Conservation (phyloP, 768 basidiomycete species). For the Atractiella rhizophila region DNA sequence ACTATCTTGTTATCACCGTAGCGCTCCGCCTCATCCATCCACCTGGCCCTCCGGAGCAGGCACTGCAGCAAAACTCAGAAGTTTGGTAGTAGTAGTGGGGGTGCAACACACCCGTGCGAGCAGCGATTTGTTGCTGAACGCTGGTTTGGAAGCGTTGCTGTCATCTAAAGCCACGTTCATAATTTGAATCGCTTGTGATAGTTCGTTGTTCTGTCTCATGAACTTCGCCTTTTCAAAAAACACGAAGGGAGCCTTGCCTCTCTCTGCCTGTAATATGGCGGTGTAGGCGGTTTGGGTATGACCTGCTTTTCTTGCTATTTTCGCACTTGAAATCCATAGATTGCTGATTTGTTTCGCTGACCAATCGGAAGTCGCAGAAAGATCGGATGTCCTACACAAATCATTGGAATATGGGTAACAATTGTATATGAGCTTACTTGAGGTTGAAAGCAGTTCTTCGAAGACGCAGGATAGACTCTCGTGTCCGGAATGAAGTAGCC, state of each 20-base stretch:
- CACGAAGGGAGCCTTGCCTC: conserved; percentile 41
- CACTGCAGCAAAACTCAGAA: conserved; percentile 29
- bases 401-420: too few relatives aligned
- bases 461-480: conserved; percentile 72
- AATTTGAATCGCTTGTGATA: conserved; percentile 61
- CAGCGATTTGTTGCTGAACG: conserved; percentile 2
- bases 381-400: background rate
- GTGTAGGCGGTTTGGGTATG: conserved; percentile 94
- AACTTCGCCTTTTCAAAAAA: conserved; percentile 83
- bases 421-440: too few relatives aligned
- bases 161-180: too few relatives aligned
- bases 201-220: conserved; percentile 48
- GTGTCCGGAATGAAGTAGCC: conserved; percentile 60
- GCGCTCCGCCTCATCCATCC: conserved; percentile 74
- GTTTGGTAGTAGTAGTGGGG: background rate
- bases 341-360: conserved; percentile 32
- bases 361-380: conserved; percentile 5
- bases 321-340: conserved; percentile 80
- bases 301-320: conserved; percentile 80
- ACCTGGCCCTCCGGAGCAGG: conserved; percentile 46
- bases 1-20: conserved; percentile 42
- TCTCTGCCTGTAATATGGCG: conserved; percentile 68
- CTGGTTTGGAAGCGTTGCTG: background rate
- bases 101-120: conserved; percentile 12
- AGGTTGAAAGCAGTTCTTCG: conserved; percentile 57